phyloP scores from a whole-genome alignment of 148 eudicot genomes.

The Amaranthus hypochondriacus region DNA sequence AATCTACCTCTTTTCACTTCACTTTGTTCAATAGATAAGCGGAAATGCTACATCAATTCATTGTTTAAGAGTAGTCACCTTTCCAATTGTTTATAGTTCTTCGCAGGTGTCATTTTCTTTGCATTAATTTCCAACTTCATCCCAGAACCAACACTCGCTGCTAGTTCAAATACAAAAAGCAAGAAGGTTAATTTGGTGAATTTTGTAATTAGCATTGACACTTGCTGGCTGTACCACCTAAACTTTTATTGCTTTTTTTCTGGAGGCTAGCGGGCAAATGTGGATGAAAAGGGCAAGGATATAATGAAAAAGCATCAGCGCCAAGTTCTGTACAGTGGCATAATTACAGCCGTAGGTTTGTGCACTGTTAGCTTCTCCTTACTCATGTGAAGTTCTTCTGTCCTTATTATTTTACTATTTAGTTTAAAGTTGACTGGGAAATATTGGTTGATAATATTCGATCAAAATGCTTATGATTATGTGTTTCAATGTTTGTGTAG shows the following conservation, averaged over 20 bases:
- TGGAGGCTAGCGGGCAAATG: slow-evolving; percentile 42
- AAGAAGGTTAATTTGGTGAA: slow-evolving; percentile 52
- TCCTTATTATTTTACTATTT: neutral
- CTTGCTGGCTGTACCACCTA: slow-evolving; percentile 19
- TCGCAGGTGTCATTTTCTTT: slow-evolving; percentile 97
- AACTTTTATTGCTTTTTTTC: slow-evolving; percentile 30
- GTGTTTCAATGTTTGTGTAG: neutral
- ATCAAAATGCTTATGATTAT: neutral
- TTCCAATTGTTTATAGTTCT: slow-evolving; percentile 56
- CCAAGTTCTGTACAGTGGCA: slow-evolving; percentile 94
- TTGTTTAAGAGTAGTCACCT: slow-evolving; percentile 14
- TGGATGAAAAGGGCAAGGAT: slow-evolving; percentile 64
- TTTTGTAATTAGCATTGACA: neutral
- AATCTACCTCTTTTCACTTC: slow-evolving; percentile 14
- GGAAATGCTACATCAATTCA: neutral
- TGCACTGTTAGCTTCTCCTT: slow-evolving; percentile 3
- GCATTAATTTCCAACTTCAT: slow-evolving; percentile 78
- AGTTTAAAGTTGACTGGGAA: too few species aligned
- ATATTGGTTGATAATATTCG: neutral
- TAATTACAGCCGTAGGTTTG: slow-evolving; percentile 89
- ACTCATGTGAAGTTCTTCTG: neutral
- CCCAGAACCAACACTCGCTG: slow-evolving; percentile 87
- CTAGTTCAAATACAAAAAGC: slow-evolving; percentile 51
- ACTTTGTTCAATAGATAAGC: neutral
- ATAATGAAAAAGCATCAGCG: slow-evolving; percentile 86